Base-by-base conservation (phyloP, 441 rosid species). In the Populus tomentosa region DNA sequence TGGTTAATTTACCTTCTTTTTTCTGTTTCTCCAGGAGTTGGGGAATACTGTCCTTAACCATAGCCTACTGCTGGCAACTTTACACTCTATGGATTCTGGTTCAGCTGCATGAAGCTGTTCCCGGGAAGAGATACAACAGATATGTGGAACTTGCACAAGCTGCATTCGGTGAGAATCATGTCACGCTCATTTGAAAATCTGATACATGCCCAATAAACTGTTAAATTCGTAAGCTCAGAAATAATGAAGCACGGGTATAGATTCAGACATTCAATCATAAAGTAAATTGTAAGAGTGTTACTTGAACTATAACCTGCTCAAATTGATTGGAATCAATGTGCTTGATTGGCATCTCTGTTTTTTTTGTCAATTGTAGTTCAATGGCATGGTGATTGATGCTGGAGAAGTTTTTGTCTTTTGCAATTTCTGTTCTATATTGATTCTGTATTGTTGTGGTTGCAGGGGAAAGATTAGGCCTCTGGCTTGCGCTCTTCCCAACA, bases 71-170 rank as follows among this genome's bases (percentile, higher is more conserved):
- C 68, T 95, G 99, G 98, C 99, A 95, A 82, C 93, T 95, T 38
- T 95, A 95, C 86, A 93, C 99, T 14, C 73, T 95, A 62, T 95
- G 97, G 97, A 85, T 95, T 80, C 89, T 95, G 20, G 98, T 95
- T 80, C 97, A 93, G 80, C 82, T 95, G 30, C 99, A 95, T 46
- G 99, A 95, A 87, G 97, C 99, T 24, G 95, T 94, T 72, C 96
- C 97, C 0, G 98, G 97, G 35, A 94, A 92, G 85, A 86, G 99
- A 35, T 95, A 93, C 85, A 92, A 92, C 85, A 83, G 99, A 87
- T 95, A 93, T 59, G 97, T 95, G 40, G 97, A 95, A 81, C 97
- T 95, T 72, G 97, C 98, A 50, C 95, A 92, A 80, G 98, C 99
- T 73, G 97, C 99, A 71, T 95, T 95, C 71, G 99, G 99, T 95